phyloP scores from a whole-genome alignment of 1,139 yeast species.

The Scheffersomyces illinoinensis region DNA sequence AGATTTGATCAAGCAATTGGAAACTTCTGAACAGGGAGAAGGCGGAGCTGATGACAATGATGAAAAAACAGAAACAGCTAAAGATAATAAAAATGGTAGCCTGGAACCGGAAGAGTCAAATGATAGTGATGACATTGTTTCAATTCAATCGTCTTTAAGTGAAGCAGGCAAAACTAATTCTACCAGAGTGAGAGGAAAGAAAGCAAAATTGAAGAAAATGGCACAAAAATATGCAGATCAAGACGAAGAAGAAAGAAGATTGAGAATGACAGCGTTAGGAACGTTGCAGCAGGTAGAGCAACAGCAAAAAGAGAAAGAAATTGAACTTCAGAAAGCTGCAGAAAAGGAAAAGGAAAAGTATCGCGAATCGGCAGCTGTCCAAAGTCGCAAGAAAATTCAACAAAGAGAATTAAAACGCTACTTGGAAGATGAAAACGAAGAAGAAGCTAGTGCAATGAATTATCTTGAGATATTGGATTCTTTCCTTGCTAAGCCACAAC shows the following conservation, averaged over 20 bases:
- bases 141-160: slow-evolving; percentile 2
- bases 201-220: slow-evolving; percentile 79
- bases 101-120: slow-evolving; percentile 11
- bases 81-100: slow-evolving; percentile 8
- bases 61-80: slow-evolving; percentile 11
- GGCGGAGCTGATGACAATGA: slow-evolving; percentile 5
- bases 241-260: slow-evolving; percentile 80
- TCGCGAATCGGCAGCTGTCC: slow-evolving; percentile 15
- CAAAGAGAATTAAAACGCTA: slow-evolving; percentile 54
- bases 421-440: slow-evolving; percentile 35
- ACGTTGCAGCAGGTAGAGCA: slow-evolving; percentile 69
- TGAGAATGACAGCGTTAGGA: slow-evolving; percentile 81
- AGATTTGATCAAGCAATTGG: slow-evolving; percentile 6
- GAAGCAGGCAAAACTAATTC: not conserved
- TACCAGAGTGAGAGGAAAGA: slow-evolving; percentile 71
- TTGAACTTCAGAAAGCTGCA: slow-evolving; percentile 23
- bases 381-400: slow-evolving; percentile 23
- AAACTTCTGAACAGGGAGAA: slow-evolving; percentile 18
- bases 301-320: slow-evolving; percentile 25
- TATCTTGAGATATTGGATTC: slow-evolving; percentile 43
- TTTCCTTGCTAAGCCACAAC: slow-evolving; percentile 42
- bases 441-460: slow-evolving; percentile 31
- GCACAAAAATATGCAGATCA: slow-evolving; percentile 84
- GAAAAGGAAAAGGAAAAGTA: slow-evolving; percentile 29
- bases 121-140: slow-evolving; percentile 5